Evolutionary conservation across 805 yeast species (phyloP), one percentile per base, ranked within the genome.

Genomic region (Ogataea minuta): DNA sequence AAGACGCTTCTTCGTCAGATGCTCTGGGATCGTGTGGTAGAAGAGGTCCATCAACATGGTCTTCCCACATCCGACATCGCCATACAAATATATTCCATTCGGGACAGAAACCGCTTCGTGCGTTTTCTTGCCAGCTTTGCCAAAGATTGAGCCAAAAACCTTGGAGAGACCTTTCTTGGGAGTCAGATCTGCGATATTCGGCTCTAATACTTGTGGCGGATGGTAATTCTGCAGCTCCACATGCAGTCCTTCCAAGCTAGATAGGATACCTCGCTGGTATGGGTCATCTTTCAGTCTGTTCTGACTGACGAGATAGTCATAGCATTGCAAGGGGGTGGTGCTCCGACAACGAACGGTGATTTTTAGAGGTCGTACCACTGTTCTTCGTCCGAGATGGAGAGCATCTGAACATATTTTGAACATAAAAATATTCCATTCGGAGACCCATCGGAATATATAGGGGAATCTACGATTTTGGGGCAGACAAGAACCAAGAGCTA

Each of bases 61-160:
- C 59, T 93, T 91, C 4, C 99, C 99, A 63, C 98, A 90, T 2
- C 99, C 99, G 29, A 93, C 99, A 61, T 93, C 98, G 15, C 99
- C 99, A 62, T 86, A 93, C 21, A 93, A 70, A 56, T 93, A 93
- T 6, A 93, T 83, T 4, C 99, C 99, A 49, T 74, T 70, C 2
- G 93, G 96, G 10, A 81, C 69, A 7, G 47, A 45, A 24, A 49
- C 49, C 7, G 41, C 6, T 13, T 45, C 41, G 3, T 41, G 28
- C 12, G 40, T 37, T 8, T 27, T 32, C 11, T 21, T 28, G 7
- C 31, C 15, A 12, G 28, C n/a, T 19, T 38, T 34, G 9, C 48
- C 44, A 29, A 73, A 60, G 9, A 72, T 23, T 4, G 60, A 44
- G 1, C 62, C 48, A 19, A 64, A 50, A 11, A 60, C 43, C 42